phyloP scores from a whole-genome alignment of 1,284 basidiomycete genomes.

The Anthracocystis walkeri region DNA sequence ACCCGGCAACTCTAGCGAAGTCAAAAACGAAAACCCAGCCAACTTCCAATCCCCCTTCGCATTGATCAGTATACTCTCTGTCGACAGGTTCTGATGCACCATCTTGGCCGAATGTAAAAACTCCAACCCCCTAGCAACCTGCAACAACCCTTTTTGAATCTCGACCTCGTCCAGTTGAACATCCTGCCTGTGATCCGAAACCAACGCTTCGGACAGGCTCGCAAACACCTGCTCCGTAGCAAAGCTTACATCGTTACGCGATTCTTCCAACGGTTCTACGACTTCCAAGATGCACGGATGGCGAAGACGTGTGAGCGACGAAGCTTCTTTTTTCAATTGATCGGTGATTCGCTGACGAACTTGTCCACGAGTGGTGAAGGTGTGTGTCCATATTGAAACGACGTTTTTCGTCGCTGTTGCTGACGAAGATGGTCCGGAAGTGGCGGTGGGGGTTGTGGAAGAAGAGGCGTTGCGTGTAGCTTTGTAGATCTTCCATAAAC shows the following conservation, averaged over 20 bases:
- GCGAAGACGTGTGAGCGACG: slow-evolving; percentile 83
- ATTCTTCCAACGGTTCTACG: slow-evolving; percentile 97
- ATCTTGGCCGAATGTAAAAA: slow-evolving; percentile 91
- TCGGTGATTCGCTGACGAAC: slow-evolving; percentile 51
- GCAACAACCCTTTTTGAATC: slow-evolving; percentile 96
- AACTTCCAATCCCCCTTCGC: slow-evolving; percentile 97
- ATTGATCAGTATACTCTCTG: slow-evolving; percentile 71
- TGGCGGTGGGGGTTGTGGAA: slow-evolving; percentile 5
- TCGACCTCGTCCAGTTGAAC: slow-evolving; percentile 71
- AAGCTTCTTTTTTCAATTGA: slow-evolving; percentile 73
- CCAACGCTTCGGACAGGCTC: slow-evolving; percentile 41
- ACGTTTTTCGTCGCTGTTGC: slow-evolving; percentile 17
- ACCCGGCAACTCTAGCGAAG: slow-evolving; percentile 76
- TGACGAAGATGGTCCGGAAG: slow-evolving; percentile 8
- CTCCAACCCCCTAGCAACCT: slow-evolving; percentile 89
- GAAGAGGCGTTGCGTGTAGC: slow-evolving; percentile 54
- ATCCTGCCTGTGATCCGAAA: slow-evolving; percentile 41
- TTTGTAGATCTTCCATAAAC: slow-evolving; percentile 65
- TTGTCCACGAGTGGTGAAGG: slow-evolving; percentile 44
- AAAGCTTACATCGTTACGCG: slow-evolving; percentile 83
- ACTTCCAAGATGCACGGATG: slow-evolving; percentile 98
- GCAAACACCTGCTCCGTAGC: slow-evolving; percentile 80
- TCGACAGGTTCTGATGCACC: slow-evolving; percentile 90
- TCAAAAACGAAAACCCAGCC: slow-evolving; percentile 84
- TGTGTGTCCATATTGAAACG: slow-evolving; percentile 63